Evolutionary conservation across 106 monocot genomes (phyloP), one percentile per base, ranked within the genome.

Genomic region (Alisma plantagoaquatica): DNA sequence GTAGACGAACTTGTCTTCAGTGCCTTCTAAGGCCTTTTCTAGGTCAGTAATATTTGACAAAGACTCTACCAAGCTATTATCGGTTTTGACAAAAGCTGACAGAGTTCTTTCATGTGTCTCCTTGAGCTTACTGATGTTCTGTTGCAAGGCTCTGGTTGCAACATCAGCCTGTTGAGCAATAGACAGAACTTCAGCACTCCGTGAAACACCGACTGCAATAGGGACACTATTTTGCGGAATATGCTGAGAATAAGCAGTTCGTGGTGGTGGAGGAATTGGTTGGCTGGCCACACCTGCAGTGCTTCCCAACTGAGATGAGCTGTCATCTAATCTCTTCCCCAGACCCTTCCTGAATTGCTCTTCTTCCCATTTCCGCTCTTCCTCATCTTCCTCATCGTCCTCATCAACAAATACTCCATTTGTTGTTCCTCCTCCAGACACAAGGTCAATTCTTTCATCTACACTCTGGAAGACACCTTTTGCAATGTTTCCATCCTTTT

Each of bases 361-460:
- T 51, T 96, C 96, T 62, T 89, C 96, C 96, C 96, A 96, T 60
- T 66, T 89, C 60, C 76, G 81, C 62, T 89, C 96, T 56, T 84
- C 96, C 10, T 80, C 87, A 4, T 94, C 93, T 6, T 87, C 83
- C 7, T 91, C 80, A 0, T 71, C 79, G 0, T 57, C 43, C 7
- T 59, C 42, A 1, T 22, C 51, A 19, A 21, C 63, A 48, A 46
- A 69, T 4, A 67, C 56, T 30, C 55, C 54, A 35, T 27, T 49
- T 19, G 33, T 22, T n/a, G n/a, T n/a, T n/a, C n/a, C n/a, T n/a
- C n/a, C n/a, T n/a, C n/a, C n/a, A n/a, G n/a, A n/a, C 29, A 60
- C n/a, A 23, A 54, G 49, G 24, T 31, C 7, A 32, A 31, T 57
- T 64, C 41, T 72, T n/a, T 65, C 75, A 31, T 69, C 71, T 33